Evolutionary conservation across 2,329 filamentous ascomycete genomes (phyloP).

Genomic region (Cadophora gregata): DNA sequence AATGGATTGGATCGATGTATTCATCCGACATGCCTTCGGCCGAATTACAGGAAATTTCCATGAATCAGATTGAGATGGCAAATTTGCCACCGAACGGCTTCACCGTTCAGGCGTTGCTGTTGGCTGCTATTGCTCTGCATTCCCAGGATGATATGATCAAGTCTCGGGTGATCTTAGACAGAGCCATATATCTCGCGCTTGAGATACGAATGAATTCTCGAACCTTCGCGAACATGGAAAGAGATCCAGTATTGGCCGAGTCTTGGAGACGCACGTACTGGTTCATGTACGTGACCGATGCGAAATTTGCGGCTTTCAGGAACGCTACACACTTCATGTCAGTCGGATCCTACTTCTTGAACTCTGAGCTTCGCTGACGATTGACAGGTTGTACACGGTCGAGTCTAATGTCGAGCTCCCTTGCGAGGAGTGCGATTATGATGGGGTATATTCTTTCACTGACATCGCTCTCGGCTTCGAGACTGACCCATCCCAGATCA

Average conservation of each 20-base stretch:
- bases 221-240: constrained; percentile 54
- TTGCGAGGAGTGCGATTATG: constrained; percentile 50
- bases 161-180: constrained; percentile 45
- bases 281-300: constrained; percentile 46
- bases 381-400: constrained; percentile 38
- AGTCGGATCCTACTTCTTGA: neutral
- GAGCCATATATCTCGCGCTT: constrained; percentile 63
- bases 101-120: constrained; percentile 46
- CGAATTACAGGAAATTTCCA: constrained; percentile 43
- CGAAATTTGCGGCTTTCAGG: constrained; percentile 33
- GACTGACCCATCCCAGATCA: constrained; percentile 40
- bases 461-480: neutral
- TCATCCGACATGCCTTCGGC: constrained; percentile 41
- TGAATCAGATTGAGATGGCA: constrained; percentile 36
- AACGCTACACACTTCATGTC: constrained; percentile 37
- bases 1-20: constrained; percentile 50
- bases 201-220: constrained; percentile 64
- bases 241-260: constrained; percentile 48
- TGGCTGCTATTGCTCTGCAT: constrained; percentile 48
- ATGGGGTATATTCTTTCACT: constrained; percentile 45
- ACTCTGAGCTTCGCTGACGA: constrained; percentile 3
- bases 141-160: constrained; percentile 42
- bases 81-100: constrained; percentile 43
- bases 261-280: constrained; percentile 51
- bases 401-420: constrained; percentile 47